Conservation (phyloP, 257 asterid genomes). For the Solanum verrucosum region DNA sequence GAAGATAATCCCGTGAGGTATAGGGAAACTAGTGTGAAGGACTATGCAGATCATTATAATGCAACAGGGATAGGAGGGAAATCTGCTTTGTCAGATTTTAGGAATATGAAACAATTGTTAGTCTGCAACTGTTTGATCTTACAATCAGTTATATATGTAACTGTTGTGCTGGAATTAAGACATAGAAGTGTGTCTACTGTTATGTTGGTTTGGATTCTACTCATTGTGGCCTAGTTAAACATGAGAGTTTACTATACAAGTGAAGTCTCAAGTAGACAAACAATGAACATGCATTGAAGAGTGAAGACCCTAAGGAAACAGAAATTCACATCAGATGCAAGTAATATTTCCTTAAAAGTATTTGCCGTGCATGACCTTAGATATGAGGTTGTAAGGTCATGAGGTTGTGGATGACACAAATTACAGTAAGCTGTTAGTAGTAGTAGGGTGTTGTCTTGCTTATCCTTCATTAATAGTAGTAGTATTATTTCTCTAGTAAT, state of each 20-base stretch:
- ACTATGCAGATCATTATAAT: not conserved
- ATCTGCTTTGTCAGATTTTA: not conserved
- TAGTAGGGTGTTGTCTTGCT: no score
- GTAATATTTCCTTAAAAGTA: no score
- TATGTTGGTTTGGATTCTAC: conserved; percentile 1
- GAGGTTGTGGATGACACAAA: no score
- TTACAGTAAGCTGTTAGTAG: no score
- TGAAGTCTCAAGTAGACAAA: no score
- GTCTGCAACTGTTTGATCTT: not conserved
- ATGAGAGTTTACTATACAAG: not conserved
- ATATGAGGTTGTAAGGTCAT: no score
- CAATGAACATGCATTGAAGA: no score
- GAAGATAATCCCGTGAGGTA: not conserved
- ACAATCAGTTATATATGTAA: not conserved
- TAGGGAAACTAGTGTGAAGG: not conserved
- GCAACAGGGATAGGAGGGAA: not conserved
- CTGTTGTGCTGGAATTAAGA: not conserved
- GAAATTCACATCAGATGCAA: no score
- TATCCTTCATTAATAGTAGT: no score
- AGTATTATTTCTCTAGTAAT: no score
- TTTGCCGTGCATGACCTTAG: no score
- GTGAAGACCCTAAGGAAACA: no score
- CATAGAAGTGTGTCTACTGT: not conserved
- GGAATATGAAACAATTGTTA: not conserved
- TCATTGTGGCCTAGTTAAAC: not conserved